Percentiles rank a stretch among this genome's conserved stretches.
These are phyloP conservation scores for Globisporangium echinulatum DNA, from an alignment of 352 stramenopile genomes.

Conservation along the genomic window DNA sequence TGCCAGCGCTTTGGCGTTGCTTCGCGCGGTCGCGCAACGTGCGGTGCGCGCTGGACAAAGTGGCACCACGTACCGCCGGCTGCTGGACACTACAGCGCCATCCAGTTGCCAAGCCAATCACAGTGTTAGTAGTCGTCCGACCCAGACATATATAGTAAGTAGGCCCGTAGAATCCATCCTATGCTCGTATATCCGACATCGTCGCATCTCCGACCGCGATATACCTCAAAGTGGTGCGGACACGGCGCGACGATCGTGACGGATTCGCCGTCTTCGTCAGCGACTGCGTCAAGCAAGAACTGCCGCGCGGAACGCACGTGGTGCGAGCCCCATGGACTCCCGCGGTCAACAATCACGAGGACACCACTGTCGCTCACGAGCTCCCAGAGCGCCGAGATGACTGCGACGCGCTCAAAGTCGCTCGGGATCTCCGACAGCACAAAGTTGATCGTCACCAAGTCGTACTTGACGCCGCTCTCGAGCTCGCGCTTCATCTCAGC, in stretches of 20 bases:
- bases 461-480: constrained; percentile 58
- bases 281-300: constrained; percentile 76
- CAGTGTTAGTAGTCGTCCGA: not conserved
- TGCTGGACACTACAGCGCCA: constrained; percentile 42
- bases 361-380: constrained; percentile 67
- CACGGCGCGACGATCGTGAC: constrained; percentile 66
- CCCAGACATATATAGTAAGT: too few species aligned
- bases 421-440: constrained; percentile 80
- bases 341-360: constrained; percentile 70
- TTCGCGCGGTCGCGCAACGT: constrained; percentile 66
- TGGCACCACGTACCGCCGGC: constrained; percentile 77
- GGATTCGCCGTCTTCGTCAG: constrained; percentile 20
- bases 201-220: not conserved
- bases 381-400: constrained; percentile 75
- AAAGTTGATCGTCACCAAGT: constrained; percentile 69
- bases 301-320: constrained; percentile 80
- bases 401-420: constrained; percentile 75
- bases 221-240: constrained; percentile 63
- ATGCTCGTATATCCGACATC: too few species aligned
- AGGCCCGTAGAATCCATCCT: not conserved
- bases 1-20: constrained; percentile 77
- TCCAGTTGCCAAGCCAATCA: not conserved
- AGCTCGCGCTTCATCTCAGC: constrained; percentile 77
- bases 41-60: constrained; percentile 77
- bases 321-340: constrained; percentile 79